These are phyloP conservation scores for Phaffia tasmanica DNA, from an alignment of 768 basidiomycete genomes.

Conservation along the genomic window DNA sequence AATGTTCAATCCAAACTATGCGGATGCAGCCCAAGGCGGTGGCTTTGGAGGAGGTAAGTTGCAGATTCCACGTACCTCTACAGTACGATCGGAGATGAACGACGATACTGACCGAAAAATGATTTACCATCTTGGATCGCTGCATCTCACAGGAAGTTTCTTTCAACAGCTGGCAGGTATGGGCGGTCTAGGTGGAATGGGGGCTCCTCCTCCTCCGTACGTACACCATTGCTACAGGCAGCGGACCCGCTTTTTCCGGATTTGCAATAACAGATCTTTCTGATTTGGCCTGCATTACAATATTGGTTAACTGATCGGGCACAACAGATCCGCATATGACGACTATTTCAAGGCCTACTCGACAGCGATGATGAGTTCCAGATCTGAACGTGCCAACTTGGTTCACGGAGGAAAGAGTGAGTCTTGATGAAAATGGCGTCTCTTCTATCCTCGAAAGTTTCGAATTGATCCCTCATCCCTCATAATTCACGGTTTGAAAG, in stretches of 20 bases:
- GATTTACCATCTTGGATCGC: background rate
- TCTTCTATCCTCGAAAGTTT: conserved; percentile 30
- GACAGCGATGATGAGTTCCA: conserved; percentile 72
- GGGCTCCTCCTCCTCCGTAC: conserved; percentile 20
- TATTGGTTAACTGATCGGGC: background rate
- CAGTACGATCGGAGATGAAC: background rate
- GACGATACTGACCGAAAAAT: background rate
- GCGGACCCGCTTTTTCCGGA: background rate
- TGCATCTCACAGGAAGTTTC: conserved; percentile 22
- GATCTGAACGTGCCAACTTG: conserved; percentile 67
- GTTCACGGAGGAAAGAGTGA: conserved; percentile 95
- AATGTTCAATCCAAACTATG: conserved; percentile 22
- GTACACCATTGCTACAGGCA: background rate
- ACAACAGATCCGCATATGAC: conserved; percentile 52
- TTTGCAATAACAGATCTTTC: background rate
- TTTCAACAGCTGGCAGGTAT: conserved; percentile 26
- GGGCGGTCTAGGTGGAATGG: conserved; percentile 7
- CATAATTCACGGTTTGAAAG: conserved; percentile 41
- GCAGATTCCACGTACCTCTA: too few species aligned
- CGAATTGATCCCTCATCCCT: background rate
- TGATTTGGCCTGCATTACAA: background rate
- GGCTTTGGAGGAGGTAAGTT: conserved; percentile 13
- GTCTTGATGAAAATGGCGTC: conserved; percentile 37
- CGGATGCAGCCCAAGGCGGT: conserved; percentile 2
- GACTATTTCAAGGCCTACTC: conserved; percentile 92